phyloP scores from a whole-genome alignment of 2,329 filamentous ascomycete species.

The Aureobasidium sp. region DNA sequence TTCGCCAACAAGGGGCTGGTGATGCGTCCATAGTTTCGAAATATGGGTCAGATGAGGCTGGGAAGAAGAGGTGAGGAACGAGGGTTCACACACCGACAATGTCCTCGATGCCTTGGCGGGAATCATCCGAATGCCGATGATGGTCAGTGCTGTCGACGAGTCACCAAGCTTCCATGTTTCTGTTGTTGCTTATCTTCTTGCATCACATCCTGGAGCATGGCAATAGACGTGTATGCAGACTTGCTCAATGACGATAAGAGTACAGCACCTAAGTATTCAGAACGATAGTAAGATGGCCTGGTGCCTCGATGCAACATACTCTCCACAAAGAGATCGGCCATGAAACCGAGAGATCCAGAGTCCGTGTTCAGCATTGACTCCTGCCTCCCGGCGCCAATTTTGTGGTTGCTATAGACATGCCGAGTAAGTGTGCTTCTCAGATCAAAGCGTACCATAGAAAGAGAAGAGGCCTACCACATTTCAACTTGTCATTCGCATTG shows the following conservation, averaged over 20 bases:
- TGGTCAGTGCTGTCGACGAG: background rate
- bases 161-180: background rate
- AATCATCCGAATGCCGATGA: background rate
- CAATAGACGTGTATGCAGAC: background rate
- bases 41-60: background rate
- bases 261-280: background rate
- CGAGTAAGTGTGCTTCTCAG: constrained; percentile 8
- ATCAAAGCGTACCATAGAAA: background rate
- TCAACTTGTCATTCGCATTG: background rate
- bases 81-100: background rate
- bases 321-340: background rate
- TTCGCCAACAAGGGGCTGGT: background rate
- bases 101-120: background rate
- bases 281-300: background rate
- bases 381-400: constrained; percentile 6
- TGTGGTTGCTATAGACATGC: constrained; percentile 13
- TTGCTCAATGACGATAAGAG: background rate
- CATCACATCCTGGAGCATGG: background rate
- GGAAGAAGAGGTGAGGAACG: background rate
- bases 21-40: background rate
- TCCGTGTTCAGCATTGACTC: constrained; percentile 10
- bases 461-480: background rate
- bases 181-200: background rate
- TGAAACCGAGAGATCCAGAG: background rate
- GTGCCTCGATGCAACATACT: background rate